Conservation (phyloP, 2,329 filamentous ascomycete genomes). For the Stemphylium lycopersici region DNA sequence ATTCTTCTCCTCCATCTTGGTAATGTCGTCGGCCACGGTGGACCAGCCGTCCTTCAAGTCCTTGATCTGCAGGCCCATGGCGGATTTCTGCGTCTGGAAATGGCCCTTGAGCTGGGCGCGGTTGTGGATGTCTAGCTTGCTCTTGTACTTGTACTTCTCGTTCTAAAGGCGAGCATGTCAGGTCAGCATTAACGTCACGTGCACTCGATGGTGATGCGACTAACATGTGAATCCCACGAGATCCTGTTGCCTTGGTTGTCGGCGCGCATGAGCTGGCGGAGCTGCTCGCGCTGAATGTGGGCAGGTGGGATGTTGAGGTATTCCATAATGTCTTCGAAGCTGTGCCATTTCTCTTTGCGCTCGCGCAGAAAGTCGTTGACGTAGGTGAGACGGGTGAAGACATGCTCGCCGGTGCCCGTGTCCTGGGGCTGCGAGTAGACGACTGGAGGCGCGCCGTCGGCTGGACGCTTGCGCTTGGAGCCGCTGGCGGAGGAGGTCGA, state of each 20-base stretch:
- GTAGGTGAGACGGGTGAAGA: constrained; percentile 87
- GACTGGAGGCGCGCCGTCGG: constrained; percentile 53
- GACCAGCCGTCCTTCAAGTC: constrained; percentile 97
- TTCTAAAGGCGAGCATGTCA: constrained; percentile 34
- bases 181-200: neutral
- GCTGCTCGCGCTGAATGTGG: constrained; percentile 60
- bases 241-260: constrained; percentile 66
- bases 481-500: constrained; percentile 46
- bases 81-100: constrained; percentile 81
- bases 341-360: constrained; percentile 67
- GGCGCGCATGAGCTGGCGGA: constrained; percentile 70
- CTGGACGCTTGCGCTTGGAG: constrained; percentile 64
- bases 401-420: constrained; percentile 76
- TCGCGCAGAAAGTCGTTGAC: constrained; percentile 69
- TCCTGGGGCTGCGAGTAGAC: constrained; percentile 78
- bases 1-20: constrained; percentile 76
- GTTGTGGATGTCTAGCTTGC: constrained; percentile 81
- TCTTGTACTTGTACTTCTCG: constrained; percentile 82
- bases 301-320: constrained; percentile 76
- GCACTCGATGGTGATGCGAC: neutral
- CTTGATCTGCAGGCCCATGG: constrained; percentile 80
- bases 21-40: constrained; percentile 78
- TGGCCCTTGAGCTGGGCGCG: constrained; percentile 78
- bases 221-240: constrained; percentile 55
- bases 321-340: constrained; percentile 76